Evolutionary conservation across 768 basidiomycete species (phyloP).

Genomic region (Melanogaster broomeanus): DNA sequence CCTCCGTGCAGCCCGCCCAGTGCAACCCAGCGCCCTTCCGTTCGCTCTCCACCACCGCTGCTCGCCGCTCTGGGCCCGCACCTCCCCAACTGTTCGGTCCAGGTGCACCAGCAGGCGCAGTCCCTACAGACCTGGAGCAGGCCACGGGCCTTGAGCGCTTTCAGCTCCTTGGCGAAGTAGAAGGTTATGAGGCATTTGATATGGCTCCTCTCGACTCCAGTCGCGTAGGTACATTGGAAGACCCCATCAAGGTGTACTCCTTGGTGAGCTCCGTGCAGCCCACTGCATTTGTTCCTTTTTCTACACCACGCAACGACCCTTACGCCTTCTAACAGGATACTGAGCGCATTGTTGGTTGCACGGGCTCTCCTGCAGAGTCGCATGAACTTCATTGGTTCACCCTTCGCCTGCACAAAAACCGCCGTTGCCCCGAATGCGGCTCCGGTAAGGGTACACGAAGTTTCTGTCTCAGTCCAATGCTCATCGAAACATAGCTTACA

Average conservation of each 20-base stretch:
- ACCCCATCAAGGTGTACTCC: constrained; percentile 87
- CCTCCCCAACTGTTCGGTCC: constrained; percentile 69
- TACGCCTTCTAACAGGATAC: constrained; percentile 53
- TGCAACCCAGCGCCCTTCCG: constrained; percentile 41
- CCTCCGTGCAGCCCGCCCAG: constrained; percentile 18
- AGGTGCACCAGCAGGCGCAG: constrained; percentile 71
- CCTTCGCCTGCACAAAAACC: constrained; percentile 61
- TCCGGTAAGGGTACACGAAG: constrained; percentile 59
- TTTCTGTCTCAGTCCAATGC: background rate
- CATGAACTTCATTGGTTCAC: constrained; percentile 91
- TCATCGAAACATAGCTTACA: constrained; percentile 54
- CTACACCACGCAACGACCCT: background rate
- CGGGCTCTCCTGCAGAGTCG: constrained; percentile 92
- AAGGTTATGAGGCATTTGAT: constrained; percentile 91
- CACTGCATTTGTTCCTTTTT: background rate
- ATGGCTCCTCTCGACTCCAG: constrained; percentile 80
- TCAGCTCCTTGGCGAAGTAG: constrained; percentile 85
- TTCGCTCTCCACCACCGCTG: constrained; percentile 58
- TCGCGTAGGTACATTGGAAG: constrained; percentile 81
- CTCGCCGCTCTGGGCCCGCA: constrained; percentile 57
- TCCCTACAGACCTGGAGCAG: constrained; percentile 86
- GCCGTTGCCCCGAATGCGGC: constrained; percentile 92
- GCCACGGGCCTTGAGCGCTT: constrained; percentile 97
- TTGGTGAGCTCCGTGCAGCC: constrained; percentile 55
- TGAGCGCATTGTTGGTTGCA: constrained; percentile 90